Conservation (phyloP, 208 protist genomes). For the Lotmaria passim region DNA sequence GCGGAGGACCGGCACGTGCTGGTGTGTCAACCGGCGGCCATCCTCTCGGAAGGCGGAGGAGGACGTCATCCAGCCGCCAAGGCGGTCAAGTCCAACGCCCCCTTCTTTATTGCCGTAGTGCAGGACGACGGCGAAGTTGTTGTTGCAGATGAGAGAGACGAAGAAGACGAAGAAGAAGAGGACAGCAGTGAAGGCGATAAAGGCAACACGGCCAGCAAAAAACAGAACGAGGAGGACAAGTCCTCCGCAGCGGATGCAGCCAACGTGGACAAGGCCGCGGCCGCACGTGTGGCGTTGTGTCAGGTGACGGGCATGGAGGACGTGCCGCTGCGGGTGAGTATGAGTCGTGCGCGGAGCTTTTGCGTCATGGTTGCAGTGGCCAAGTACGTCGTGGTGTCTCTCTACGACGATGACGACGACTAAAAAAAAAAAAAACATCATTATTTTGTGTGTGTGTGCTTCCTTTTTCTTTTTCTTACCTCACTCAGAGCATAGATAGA, state of each 20-base stretch:
- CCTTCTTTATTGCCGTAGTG: slow-evolving; percentile 46
- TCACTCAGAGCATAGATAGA: slow-evolving; percentile 5
- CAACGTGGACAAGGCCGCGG: background rate
- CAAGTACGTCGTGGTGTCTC: slow-evolving; percentile 74
- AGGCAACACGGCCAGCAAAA: too few species aligned
- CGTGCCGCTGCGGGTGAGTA: slow-evolving; percentile 49
- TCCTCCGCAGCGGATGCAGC: background rate
- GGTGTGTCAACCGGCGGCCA: slow-evolving; percentile 23
- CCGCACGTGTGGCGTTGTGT: slow-evolving; percentile 17
- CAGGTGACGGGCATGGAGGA: slow-evolving; percentile 57
- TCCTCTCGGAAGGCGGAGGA: background rate
- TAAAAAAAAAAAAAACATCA: background rate
- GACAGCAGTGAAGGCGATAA: too few species aligned
- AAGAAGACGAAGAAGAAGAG: slow-evolving; percentile 19
- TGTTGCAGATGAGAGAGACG: slow-evolving; percentile 23
- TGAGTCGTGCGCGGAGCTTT: slow-evolving; percentile 71
- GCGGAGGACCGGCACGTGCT: slow-evolving; percentile 54
- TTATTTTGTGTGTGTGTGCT: background rate
- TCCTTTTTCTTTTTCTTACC: background rate
- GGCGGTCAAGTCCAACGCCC: slow-evolving; percentile 4
- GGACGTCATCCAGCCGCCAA: background rate
- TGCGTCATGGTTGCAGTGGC: slow-evolving; percentile 61
- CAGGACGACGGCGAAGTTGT: slow-evolving; percentile 44
- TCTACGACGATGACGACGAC: slow-evolving; percentile 59
- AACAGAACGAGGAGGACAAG: background rate